Percentiles rank a stretch among this genome's conserved stretches.
Evolutionary conservation across 257 asterid genomes (phyloP).

Genomic region (Plectranthus barbatus): DNA sequence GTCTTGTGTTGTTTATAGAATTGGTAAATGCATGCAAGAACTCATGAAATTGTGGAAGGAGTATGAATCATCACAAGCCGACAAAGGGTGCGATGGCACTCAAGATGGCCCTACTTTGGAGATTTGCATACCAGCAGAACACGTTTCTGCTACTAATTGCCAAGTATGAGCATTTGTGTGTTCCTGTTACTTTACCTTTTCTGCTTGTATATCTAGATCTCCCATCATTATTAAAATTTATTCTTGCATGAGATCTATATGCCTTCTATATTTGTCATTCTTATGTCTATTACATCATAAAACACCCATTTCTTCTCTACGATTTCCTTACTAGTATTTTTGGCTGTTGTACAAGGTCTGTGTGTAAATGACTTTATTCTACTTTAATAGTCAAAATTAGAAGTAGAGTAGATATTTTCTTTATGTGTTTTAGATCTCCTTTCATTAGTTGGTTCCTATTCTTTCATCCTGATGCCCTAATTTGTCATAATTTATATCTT

Average conservation of each 20-base stretch:
- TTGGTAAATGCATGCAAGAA: constrained; percentile 93
- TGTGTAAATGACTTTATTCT: not conserved
- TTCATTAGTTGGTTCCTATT: not conserved
- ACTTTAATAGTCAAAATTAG: not conserved
- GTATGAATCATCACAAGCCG: constrained; percentile 48
- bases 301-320: not conserved
- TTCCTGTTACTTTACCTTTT: not conserved
- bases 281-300: not conserved
- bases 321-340: not conserved
- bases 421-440: not conserved
- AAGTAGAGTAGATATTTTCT: not conserved
- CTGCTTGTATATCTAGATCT: not conserved
- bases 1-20: constrained; percentile 62
- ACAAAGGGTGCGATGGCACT: constrained; percentile 51
- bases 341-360: not conserved
- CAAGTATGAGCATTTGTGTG: constrained; percentile 36
- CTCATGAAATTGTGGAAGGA: constrained; percentile 73
- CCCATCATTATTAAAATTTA: not conserved
- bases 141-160: constrained; percentile 87
- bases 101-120: constrained; percentile 81
- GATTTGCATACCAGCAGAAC: constrained; percentile 91
- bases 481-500: constrained; percentile 4
- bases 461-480: not conserved
- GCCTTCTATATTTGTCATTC: not conserved
- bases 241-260: not conserved